phyloP scores from a whole-genome alignment of 768 basidiomycete genomes.

The Russula lepida region DNA sequence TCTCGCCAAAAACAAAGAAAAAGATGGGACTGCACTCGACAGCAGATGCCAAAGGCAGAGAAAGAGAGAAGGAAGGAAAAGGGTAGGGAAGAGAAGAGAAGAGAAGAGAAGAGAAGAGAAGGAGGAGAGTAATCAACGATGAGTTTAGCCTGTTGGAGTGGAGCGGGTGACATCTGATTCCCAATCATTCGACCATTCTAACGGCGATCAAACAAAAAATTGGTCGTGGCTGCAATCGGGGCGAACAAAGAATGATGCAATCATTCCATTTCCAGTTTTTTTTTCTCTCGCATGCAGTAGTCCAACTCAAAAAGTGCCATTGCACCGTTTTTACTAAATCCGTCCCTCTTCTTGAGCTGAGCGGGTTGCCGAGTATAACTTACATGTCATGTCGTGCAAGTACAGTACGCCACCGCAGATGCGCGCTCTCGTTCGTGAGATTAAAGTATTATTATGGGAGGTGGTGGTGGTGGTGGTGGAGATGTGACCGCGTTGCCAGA shows the following conservation, averaged over 20 bases:
- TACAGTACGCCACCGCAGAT: not conserved
- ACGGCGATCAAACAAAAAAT: constrained; percentile 15
- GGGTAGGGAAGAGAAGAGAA: not conserved
- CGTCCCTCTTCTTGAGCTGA: no score
- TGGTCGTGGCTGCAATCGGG: not conserved
- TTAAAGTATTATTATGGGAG: not conserved
- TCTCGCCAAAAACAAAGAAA: no score
- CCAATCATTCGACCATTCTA: constrained; percentile 19
- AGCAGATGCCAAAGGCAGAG: no score
- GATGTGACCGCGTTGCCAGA: not conserved
- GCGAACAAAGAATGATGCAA: constrained; percentile 6
- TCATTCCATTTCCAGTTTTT: constrained; percentile 3
- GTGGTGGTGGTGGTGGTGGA: not conserved
- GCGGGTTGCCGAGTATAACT: not conserved
- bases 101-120: not conserved
- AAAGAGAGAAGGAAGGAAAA: not conserved
- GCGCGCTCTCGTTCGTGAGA: not conserved
- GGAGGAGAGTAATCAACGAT: not conserved
- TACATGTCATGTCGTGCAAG: no score
- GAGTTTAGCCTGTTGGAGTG: not conserved
- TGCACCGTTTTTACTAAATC: not conserved
- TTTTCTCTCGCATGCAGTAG: not conserved
- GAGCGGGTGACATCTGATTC: constrained; percentile 7
- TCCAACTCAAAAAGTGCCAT: not conserved
- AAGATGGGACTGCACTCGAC: no score